phyloP scores from a whole-genome alignment of 2,329 filamentous ascomycete genomes.

The Exophiala viscosa region DNA sequence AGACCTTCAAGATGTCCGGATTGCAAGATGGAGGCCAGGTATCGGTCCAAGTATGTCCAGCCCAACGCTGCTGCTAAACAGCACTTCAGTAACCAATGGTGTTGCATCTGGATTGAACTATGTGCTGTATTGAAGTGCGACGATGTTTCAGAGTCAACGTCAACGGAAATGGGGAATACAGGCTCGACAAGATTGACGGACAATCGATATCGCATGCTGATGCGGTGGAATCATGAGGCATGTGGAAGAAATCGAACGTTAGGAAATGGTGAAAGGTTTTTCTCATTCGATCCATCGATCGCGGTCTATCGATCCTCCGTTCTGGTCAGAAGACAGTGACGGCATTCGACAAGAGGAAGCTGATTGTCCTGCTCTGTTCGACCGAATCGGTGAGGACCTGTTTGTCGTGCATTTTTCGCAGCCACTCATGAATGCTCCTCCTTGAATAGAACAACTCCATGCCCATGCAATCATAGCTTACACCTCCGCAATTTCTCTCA shows the following conservation, averaged over 20 bases:
- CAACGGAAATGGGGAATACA: neutral
- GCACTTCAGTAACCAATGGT: neutral
- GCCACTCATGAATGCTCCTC: slow-evolving; percentile 7
- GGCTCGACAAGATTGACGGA: neutral
- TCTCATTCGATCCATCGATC: slow-evolving; percentile 24
- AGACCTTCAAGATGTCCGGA: too few species aligned
- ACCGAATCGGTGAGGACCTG: slow-evolving; percentile 12
- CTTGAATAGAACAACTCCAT: slow-evolving; percentile 19
- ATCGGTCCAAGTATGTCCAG: too few species aligned
- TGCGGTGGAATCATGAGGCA: neutral
- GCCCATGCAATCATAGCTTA: slow-evolving; percentile 23
- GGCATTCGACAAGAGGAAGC: slow-evolving; percentile 20
- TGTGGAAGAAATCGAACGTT: slow-evolving; percentile 1
- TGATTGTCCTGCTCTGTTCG: slow-evolving; percentile 11
- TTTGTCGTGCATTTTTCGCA: slow-evolving; percentile 8
- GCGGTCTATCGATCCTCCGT: slow-evolving; percentile 25
- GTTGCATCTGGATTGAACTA: slow-evolving; percentile 1
- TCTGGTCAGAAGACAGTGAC: slow-evolving; percentile 13
- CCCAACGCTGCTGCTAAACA: neutral
- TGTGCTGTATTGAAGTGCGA: too few species aligned
- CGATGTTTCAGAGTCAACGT: too few species aligned
- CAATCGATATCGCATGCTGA: neutral
- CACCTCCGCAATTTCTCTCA: slow-evolving; percentile 96
- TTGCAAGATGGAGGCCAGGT: too few species aligned
- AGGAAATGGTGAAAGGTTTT: neutral